Base-by-base conservation (phyloP, 352 stramenopile species). In the Halophytophthora polymorphica region DNA sequence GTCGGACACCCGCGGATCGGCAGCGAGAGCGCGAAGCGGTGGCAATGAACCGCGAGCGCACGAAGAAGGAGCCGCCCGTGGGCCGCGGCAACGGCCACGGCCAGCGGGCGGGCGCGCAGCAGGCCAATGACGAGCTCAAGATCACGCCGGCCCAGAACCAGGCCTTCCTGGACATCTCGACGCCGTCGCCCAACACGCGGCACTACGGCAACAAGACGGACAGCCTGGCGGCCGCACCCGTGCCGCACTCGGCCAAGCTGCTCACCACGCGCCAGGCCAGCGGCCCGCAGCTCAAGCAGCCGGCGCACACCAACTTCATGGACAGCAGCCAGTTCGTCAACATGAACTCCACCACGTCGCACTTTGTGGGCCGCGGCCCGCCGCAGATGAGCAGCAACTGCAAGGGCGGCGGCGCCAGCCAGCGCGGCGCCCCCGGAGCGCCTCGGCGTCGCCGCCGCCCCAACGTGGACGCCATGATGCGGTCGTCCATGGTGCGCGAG, bases 91-190 rank as follows among this genome's bases (percentile, higher is more conserved):
- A n/a, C n/a, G n/a, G n/a, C n/a, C n/a, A n/a, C n/a, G n/a, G n/a
- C n/a, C 71, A 23, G 62, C 59, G 5, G 29, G 28, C 35, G 64
- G 44, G 31, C 52, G 21, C 33, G 34, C 61, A 38, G 11, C 51
- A 53, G 39, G 39, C 52, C 14, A 51, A 59, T 21, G 40, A 70
- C 21, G 71, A 83, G 41, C 58, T 67, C 50, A 78, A 73, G 59
- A 66, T 69, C 37, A 87, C 78, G 28, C 75, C 76, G 0, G 73
- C 53, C 3, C 73, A 77, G 36, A 61, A 60, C 36, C 65, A 85
- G 56, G 63, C 70, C 12, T 88, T 88, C 53, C 61, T 86, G 6
- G 73, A 88, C 58, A 82, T 88, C 43, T 84, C 77, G 22, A 88
- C 77, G 46, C 77, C 77, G 46, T 80, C 69, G 40, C 71, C 69